Conservation (phyloP, 768 basidiomycete genomes). For the Cystofilobasidium capitatum region DNA sequence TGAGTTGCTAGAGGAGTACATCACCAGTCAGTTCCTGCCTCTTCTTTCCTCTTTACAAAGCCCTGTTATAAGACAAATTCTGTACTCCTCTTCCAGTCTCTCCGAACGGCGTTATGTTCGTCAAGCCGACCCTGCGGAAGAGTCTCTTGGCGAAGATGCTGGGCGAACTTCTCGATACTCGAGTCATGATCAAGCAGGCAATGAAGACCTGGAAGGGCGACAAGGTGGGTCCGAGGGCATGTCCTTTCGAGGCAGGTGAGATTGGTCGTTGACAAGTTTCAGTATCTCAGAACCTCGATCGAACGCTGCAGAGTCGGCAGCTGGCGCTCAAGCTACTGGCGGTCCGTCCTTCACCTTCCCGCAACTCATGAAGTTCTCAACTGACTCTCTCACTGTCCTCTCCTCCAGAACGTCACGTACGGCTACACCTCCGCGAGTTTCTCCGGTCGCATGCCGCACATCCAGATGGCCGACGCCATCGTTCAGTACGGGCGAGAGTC, state of each 20-base stretch:
- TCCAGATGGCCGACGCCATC: slow-evolving; percentile 95
- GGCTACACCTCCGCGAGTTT: slow-evolving; percentile 91
- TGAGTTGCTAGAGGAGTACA: slow-evolving; percentile 60
- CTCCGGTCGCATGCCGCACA: slow-evolving; percentile 95
- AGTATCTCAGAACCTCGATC: slow-evolving; percentile 52
- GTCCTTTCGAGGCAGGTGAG: background rate
- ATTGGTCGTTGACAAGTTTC: background rate
- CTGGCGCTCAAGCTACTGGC: slow-evolving; percentile 86
- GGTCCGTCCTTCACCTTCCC: slow-evolving; percentile 44
- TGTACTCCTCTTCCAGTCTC: slow-evolving; percentile 51
- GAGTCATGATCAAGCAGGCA: slow-evolving; percentile 95
- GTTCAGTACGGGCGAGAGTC: slow-evolving; percentile 95
- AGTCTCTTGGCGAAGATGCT: slow-evolving; percentile 87
- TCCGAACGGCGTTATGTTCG: slow-evolving; percentile 90
- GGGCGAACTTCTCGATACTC: slow-evolving; percentile 78
- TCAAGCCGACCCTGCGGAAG: slow-evolving; percentile 70
- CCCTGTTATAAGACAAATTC: background rate
- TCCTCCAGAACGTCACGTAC: slow-evolving; percentile 54
- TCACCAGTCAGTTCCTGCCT: slow-evolving; percentile 51
- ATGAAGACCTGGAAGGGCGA: slow-evolving; percentile 73
- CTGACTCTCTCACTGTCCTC: background rate
- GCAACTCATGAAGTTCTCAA: background rate
- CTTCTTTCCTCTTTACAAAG: background rate
- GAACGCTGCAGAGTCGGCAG: slow-evolving; percentile 80
- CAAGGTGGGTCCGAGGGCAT: slow-evolving; percentile 49